Conservation (phyloP, 192 early-diverging fungal genomes). For the Gryganskiella cystojenkinii region DNA sequence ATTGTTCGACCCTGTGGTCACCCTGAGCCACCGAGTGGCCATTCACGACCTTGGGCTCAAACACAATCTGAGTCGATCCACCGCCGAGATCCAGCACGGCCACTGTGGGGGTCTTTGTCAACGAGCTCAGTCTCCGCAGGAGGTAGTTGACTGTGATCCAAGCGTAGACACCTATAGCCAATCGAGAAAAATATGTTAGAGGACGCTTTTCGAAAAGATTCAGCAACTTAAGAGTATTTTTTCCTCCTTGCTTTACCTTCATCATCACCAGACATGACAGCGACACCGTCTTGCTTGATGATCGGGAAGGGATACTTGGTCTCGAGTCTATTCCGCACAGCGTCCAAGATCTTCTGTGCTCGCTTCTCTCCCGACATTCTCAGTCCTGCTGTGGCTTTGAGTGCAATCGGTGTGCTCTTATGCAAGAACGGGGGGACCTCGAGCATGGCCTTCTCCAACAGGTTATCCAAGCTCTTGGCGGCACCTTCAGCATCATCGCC, state of each 20-base stretch:
- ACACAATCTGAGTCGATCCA: slow-evolving; percentile 97
- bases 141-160: slow-evolving; percentile 99
- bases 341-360: slow-evolving; percentile 78
- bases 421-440: slow-evolving; percentile 76
- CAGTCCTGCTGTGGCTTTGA: slow-evolving; percentile 97
- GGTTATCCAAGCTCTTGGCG: slow-evolving; percentile 80
- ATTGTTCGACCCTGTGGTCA: slow-evolving; percentile 78
- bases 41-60: slow-evolving; percentile 76
- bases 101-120: slow-evolving; percentile 68
- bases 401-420: slow-evolving; percentile 88
- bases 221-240: too few species aligned
- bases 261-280: slow-evolving; percentile 95
- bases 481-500: slow-evolving; percentile 77
- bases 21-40: slow-evolving; percentile 64
- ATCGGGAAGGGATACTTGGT: slow-evolving; percentile 87
- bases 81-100: slow-evolving; percentile 98
- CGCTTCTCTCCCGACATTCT: slow-evolving; percentile 78
- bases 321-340: slow-evolving; percentile 74
- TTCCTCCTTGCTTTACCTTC: too few species aligned
- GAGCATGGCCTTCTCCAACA: slow-evolving; percentile 81
- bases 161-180: slow-evolving; percentile 82
- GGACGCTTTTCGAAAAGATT: too few species aligned
- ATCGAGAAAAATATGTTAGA: not conserved
- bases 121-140: slow-evolving; percentile 70
- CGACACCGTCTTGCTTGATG: slow-evolving; percentile 75